Percentiles rank a stretch among this genome's conserved stretches.
phyloP scores from a whole-genome alignment of 768 basidiomycete genomes.

The Termitomyces heimii region DNA sequence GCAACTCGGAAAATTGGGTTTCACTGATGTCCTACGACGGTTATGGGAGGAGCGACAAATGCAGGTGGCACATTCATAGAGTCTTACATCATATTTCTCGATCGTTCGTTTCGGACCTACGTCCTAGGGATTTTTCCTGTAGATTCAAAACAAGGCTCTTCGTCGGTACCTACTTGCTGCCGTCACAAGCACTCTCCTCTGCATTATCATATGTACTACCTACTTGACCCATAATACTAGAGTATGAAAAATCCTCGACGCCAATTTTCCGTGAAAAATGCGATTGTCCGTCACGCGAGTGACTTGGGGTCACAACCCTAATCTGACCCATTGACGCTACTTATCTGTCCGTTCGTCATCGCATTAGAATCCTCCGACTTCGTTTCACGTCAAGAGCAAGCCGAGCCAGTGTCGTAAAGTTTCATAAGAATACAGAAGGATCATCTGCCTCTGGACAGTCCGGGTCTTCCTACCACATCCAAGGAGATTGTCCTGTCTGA shows the following conservation, averaged over 20 bases:
- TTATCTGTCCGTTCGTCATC: conserved; percentile 1
- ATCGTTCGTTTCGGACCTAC: conserved; percentile 4
- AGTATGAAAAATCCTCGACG: neutral
- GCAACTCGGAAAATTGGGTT: conserved; percentile 80
- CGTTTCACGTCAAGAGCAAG: conserved; percentile 12
- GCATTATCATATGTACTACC: conserved; percentile 6
- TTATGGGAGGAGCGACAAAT: conserved; percentile 70
- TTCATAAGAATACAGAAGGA: neutral
- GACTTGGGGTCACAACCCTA: conserved; percentile 9
- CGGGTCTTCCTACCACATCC: neutral
- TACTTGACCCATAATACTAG: conserved; percentile 9
- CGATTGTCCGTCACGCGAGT: conserved; percentile 8
- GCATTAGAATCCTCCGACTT: conserved; percentile 7
- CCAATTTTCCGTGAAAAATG: conserved; percentile 9
- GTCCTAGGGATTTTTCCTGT: conserved; percentile 2
- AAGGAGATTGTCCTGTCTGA: neutral
- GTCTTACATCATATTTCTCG: conserved; percentile 1
- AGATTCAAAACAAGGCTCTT: conserved; percentile 14
- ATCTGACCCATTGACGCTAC: neutral
- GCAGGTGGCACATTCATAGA: conserved; percentile 14
- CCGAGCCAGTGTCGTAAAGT: conserved; percentile 5
- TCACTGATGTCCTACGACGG: conserved; percentile 80
- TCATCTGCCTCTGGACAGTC: neutral
- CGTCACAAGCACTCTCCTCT: neutral
- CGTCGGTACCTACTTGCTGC: conserved; percentile 3